A percentile compares a stretch with the other conserved stretches of the same genome.
These are phyloP conservation scores for Saccharomycopsis sp. DNA, from an alignment of 805 yeast genomes.

Conservation along the genomic window DNA sequence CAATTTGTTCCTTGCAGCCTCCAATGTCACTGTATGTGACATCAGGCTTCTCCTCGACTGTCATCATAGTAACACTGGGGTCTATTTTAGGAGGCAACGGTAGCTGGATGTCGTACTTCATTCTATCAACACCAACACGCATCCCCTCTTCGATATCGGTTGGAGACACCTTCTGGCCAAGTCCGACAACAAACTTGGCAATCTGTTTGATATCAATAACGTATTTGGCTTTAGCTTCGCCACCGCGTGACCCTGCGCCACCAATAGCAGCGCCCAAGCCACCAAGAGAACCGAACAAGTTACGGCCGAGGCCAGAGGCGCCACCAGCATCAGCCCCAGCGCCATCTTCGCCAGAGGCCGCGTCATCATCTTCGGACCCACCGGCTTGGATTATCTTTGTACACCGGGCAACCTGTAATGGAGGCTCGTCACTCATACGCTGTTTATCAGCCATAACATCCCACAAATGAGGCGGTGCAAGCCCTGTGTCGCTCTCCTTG, in stretches of 20 bases:
- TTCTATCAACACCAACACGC: constrained; percentile 99
- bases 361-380: constrained; percentile 25
- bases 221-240: constrained; percentile 70
- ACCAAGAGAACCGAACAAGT: background rate
- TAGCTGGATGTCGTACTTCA: constrained; percentile 91
- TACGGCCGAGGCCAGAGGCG: background rate
- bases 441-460: constrained; percentile 95
- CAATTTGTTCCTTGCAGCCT: constrained; percentile 98
- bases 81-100: constrained; percentile 98
- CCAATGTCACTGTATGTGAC: constrained; percentile 98
- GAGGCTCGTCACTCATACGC: constrained; percentile 88
- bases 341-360: constrained; percentile 21
- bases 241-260: constrained; percentile 1
- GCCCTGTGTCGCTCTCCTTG: constrained; percentile 95
- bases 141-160: constrained; percentile 99
- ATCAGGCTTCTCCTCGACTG: constrained; percentile 98
- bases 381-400: constrained; percentile 84
- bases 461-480: constrained; percentile 95
- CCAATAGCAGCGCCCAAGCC: background rate
- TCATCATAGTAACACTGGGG: constrained; percentile 99
- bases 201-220: constrained; percentile 96
- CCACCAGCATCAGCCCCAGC: constrained; percentile 25
- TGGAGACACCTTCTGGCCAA: constrained; percentile 96
- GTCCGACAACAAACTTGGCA: constrained; percentile 94
- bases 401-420: constrained; percentile 97